Evolutionary conservation across 164 flowering plant species (phyloP).

Genomic region (Paratinospora sagittata): DNA sequence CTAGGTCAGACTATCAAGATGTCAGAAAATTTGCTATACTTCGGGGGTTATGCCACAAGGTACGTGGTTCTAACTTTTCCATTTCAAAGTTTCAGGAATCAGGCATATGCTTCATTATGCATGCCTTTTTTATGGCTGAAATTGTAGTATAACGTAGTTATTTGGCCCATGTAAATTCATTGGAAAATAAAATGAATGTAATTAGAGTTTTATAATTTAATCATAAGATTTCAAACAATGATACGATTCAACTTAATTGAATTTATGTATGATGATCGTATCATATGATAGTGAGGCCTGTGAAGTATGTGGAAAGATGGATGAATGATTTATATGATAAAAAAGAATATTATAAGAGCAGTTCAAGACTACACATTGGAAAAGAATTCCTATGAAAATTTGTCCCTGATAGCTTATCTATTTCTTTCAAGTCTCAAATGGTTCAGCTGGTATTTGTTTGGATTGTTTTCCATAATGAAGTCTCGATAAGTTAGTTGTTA

Average conservation of each 20-base stretch:
- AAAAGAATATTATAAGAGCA: background rate
- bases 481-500: background rate
- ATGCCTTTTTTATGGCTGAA: background rate
- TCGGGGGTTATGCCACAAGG: slow-evolving; percentile 96
- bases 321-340: background rate
- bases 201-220: background rate
- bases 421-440: no score
- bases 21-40: slow-evolving; percentile 80
- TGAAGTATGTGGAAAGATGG: background rate
- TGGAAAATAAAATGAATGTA: background rate
- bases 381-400: no score
- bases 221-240: background rate
- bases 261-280: no score
- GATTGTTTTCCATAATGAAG: no score
- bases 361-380: no score
- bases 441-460: no score
- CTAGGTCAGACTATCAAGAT: slow-evolving; percentile 51
- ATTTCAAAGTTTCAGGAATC: background rate
- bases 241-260: no score
- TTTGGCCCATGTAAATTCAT: background rate
- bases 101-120: background rate
- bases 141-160: background rate
- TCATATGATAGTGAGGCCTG: no score
- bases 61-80: slow-evolving; percentile 16
- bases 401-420: no score